Percentiles rank a stretch among this genome's conserved stretches.
These are phyloP conservation scores for Penicillium paradoxum DNA, from an alignment of 495 filamentous ascomycete species.

Conservation along the genomic window DNA sequence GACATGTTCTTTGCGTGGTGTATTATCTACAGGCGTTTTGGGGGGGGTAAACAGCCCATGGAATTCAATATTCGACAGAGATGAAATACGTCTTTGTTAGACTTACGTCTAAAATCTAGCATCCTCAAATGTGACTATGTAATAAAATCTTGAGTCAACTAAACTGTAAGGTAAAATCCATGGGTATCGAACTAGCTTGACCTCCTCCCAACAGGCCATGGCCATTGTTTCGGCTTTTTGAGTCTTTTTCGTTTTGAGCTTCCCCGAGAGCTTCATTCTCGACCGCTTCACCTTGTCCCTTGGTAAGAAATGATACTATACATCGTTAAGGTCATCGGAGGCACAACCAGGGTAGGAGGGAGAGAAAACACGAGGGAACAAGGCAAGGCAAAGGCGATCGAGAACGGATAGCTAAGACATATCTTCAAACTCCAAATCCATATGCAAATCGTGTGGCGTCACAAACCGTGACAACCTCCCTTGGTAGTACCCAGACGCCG, in stretches of 20 bases:
- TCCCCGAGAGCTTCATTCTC: background rate
- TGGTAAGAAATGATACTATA: conserved; percentile 16
- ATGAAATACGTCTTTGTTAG: background rate
- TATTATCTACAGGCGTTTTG: conserved; percentile 9
- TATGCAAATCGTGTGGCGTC: conserved; percentile 20
- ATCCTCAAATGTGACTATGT: background rate
- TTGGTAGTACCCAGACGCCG: conserved; percentile 25
- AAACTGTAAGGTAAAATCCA: conserved; percentile 21
- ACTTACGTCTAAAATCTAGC: background rate
- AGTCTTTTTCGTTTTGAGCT: background rate
- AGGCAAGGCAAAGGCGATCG: conserved; percentile 4
- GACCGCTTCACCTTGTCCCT: background rate
- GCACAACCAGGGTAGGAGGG: conserved; percentile 5
- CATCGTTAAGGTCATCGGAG: conserved; percentile 10
- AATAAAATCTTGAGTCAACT: background rate
- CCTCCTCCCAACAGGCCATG: conserved; percentile 13
- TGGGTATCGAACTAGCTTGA: conserved; percentile 35
- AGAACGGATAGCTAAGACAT: conserved; percentile 8
- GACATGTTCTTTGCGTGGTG: background rate
- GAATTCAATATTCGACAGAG: conserved; percentile 1
- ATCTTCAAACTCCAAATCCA: conserved; percentile 26
- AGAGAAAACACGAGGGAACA: background rate
- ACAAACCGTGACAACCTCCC: conserved; percentile 6
- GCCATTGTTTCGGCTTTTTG: conserved; percentile 13
- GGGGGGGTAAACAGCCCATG: conserved; percentile 3